Evolutionary conservation across 2,329 filamentous ascomycete species (phyloP), one percentile per base, ranked within the genome.

Genomic region (Pochonia chlamydosporia): DNA sequence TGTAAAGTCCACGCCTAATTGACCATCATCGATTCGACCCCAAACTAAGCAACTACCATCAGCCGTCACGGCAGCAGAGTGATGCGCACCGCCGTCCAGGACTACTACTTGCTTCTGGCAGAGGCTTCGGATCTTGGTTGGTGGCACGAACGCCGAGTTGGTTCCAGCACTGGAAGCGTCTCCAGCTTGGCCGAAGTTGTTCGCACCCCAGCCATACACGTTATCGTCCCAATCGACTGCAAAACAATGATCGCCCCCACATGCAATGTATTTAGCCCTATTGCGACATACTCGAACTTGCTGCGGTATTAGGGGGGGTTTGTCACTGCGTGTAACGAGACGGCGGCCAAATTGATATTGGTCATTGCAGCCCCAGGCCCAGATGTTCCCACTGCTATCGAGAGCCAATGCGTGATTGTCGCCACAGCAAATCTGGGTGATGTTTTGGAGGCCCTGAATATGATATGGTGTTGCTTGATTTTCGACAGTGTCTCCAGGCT

Each of bases 181-280:
- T 4, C 71, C 89, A 14, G 87, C 87, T 69, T 95, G 85, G 52
- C 85, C 87, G 65, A 87, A 95, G 67, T 87, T 90, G 75, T 95
- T 95, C 25, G 92, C 72, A 21, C 90, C 89, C 89, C 89, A 95
- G 0, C 83, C 79, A 66, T 82, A 93, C 25, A 92, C 84, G 25
- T 79, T 75, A 31, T 83, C 87, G 13, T 79, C 76, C 48, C 79
- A 76, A 65, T 85, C 81, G 40, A 95, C 74, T n/a, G 88, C 88
- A 56, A 95, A 92, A 56, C 83, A 87, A 70, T 95, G 88, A 67
- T 91, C 92, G 13, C 84, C 80, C 39, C 89, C 89, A 53, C 79
- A 82, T n/a, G 76, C 78, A 42, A 72, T 62, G 56, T 71, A 65
- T 43, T 55, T 54, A 37, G 87, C 78, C 56, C 72, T 73, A 53